Evolutionary conservation across 2,329 filamentous ascomycete genomes (phyloP).

Genomic region (Penicillium vulpinum): DNA sequence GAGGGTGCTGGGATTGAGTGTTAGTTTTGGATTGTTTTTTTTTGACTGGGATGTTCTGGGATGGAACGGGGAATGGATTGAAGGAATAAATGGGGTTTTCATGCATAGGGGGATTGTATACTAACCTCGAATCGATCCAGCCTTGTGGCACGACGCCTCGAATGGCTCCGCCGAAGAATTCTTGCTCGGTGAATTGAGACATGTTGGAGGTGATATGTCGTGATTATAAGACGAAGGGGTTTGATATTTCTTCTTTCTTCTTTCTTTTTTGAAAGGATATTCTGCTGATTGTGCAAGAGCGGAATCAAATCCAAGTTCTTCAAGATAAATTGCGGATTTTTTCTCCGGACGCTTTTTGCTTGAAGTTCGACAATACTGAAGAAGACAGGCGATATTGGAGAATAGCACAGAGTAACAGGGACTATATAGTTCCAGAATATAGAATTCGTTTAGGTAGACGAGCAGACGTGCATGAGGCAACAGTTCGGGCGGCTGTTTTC

Average conservation of each 20-base stretch:
- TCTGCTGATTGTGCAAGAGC: background rate
- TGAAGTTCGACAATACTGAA: background rate
- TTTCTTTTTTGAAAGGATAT: background rate
- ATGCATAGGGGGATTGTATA: slow-evolving; percentile 1
- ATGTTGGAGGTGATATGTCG: slow-evolving; percentile 13
- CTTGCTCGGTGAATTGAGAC: slow-evolving; percentile 28
- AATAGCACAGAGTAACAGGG: background rate
- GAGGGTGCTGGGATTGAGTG: slow-evolving; percentile 26
- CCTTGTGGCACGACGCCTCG: slow-evolving; percentile 33
- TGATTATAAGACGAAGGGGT: background rate
- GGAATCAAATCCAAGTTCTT: background rate
- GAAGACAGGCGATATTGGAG: background rate
- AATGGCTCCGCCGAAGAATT: slow-evolving; percentile 40
- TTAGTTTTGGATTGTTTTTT: slow-evolving; percentile 10
- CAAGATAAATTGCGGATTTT: background rate
- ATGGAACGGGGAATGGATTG: background rate
- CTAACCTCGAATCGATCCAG: slow-evolving; percentile 42
- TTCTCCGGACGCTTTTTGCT: background rate
- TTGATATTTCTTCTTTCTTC: background rate
- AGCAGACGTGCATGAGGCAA: slow-evolving; percentile 16
- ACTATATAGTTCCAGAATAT: background rate
- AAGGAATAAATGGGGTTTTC: background rate
- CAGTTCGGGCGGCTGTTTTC: slow-evolving; percentile 22
- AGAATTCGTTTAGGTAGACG: background rate
- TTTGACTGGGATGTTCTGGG: background rate